Percentiles rank a stretch among this genome's conserved stretches.
Conservation (phyloP, 805 yeast species). For the Ogataea polymorpha region DNA sequence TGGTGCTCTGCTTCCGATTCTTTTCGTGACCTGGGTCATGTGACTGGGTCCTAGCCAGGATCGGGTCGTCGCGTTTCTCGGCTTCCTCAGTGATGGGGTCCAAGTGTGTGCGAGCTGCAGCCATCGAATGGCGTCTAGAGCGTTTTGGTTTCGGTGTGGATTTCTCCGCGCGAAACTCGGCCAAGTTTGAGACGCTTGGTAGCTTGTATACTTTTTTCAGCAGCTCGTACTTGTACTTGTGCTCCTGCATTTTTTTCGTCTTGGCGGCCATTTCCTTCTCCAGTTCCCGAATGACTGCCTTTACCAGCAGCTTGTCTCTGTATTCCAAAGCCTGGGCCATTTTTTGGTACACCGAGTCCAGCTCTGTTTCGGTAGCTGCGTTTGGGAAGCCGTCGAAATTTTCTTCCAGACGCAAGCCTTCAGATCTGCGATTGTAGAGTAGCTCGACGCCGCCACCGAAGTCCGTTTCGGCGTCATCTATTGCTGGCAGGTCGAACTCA, state of each 20-base stretch:
- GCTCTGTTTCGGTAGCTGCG: not conserved
- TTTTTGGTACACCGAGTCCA: constrained; percentile 12
- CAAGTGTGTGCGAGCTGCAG: constrained; percentile 1
- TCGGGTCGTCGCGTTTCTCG: not conserved
- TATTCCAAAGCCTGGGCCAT: constrained; percentile 15
- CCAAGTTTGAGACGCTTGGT: constrained; percentile 27
- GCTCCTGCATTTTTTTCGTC: constrained; percentile 17
- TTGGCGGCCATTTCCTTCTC: constrained; percentile 25
- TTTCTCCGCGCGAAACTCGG: constrained; percentile 5
- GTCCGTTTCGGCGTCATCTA: constrained; percentile 13
- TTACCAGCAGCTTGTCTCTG: constrained; percentile 22
- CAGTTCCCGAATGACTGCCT: constrained; percentile 20
- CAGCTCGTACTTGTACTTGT: constrained; percentile 25
- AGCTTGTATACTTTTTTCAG: constrained; percentile 24
- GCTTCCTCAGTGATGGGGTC: constrained; percentile 10
- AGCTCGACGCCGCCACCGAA: constrained; percentile 17
- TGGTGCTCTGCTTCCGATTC: not conserved
- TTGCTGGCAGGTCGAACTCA: constrained; percentile 15
- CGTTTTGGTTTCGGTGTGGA: not conserved
- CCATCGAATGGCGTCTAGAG: constrained; percentile 1
- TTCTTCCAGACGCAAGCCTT: constrained; percentile 17
- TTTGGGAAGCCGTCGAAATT: constrained; percentile 14
- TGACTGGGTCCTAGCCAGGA: not conserved
- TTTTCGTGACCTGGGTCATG: constrained; percentile 2
- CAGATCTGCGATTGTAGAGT: constrained; percentile 16